Base-by-base conservation (phyloP, 192 early-diverging fungal genomes). In the Backusella tarrabulga region DNA sequence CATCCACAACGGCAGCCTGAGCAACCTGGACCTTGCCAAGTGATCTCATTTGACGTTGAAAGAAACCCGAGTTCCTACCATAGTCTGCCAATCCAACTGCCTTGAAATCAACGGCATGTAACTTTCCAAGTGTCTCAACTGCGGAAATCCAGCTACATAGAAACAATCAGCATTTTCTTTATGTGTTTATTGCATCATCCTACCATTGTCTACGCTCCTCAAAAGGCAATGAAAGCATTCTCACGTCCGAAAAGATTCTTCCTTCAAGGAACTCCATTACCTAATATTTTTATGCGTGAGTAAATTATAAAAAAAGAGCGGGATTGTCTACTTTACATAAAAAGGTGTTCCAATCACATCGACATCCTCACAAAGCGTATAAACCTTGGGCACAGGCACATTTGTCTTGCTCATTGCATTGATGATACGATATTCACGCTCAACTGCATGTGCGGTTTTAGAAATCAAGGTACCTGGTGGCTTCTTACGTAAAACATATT, bases 201-300 rank as follows among this genome's bases (percentile, higher is more conserved):
- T 86, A 90, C 89, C 86, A 93, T 50, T 72, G 46, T n/a, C 67
- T 80, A 26, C 91, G 87, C 69, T 92, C 88, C 35, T 83, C 79
- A 19, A 79, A 81, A 14, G 85, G 78, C 44, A 95, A 74, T 68
- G 83, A 79, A 8, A 84, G 84, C 79, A 95, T 84, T 35, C 85
- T 79, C 1, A 88, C 76, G 67, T 94, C 92, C 6, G 88, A 80
- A 77, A 96, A 94, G 63, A 99, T 94, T 3, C 96, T 90, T 35
- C 97, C 97, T 56, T 96, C 84, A 69, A 98, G 83, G 76, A 96
- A 99, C 86, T 99, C 92, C 97, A 99, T 99, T 40, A 95, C 83
- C 87, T 91, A n/a, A 67, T 5, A 36, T 35, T 14, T 35, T 74
- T 73, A 52, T 21, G 73, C 21, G 73, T 12, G 44, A 50, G 63